Base-by-base conservation (phyloP, 108 stramenopile species). In the Cyclostephanos invisitatus region DNA sequence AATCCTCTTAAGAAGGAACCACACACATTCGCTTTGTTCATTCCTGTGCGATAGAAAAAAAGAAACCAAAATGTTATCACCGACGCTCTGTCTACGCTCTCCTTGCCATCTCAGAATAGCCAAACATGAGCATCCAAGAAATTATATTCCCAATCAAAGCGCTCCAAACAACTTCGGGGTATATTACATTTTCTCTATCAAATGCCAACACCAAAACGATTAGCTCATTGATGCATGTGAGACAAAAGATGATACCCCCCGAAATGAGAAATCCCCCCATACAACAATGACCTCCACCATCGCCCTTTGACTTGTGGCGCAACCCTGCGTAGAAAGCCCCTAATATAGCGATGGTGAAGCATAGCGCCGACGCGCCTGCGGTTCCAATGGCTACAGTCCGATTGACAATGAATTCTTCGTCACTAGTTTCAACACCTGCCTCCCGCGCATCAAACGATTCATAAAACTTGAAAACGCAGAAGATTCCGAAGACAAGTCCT, bases 171-270 rank as follows among this genome's bases (percentile, higher is more conserved):
- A 55, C 36, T 27, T 54, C 66, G 38, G 53, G 37, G 32, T 53
- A 53, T 25, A 51, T 64, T 46, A 64, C 27, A 51, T 73, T 73
- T 57, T 73, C 72, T 40, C 10, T 42, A 57, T 73, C 72, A 64
- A 73, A 73, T 32, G 72, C 72, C 63, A 73, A 29, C 15, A 73
- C 72, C 53, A 73, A 64, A 38, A 73, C 27, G 2, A 73, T 61
- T 25, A 73, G 38, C 44, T 64, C 72, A 28, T 56, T 61, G 51
- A 73, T 40, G 29, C 64, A 73, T 15, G 49, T 44, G 40, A 73
- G 44, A 29, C 62, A 62, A 40, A 63, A 73, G 7, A 73, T 53
- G 12, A 73, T 44, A 62, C 62, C 56, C 9, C 49, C 72, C 14
- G 60, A 55, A 57, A 73, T 73, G 2, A 73, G 29, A 56, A 73